Conservation (phyloP, 768 basidiomycete genomes). For the Kwoniella pini region DNA sequence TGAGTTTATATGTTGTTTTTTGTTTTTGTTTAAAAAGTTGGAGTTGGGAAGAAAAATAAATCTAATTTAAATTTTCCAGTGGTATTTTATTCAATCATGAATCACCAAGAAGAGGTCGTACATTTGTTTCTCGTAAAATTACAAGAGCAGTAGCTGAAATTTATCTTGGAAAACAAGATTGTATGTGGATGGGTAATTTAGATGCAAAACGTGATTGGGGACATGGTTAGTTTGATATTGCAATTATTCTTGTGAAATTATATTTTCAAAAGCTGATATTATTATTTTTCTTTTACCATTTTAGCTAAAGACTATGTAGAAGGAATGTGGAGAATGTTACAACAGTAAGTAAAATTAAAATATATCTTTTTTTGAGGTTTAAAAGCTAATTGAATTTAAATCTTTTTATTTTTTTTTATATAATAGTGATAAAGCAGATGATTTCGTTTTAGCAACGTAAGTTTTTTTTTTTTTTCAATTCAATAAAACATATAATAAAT, state of each 20-base stretch:
- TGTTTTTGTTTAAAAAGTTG: no score
- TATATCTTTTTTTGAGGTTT: neutral
- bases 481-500: no score
- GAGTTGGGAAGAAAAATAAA: no score
- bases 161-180: slow-evolving; percentile 78
- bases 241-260: neutral
- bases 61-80: slow-evolving; percentile 21
- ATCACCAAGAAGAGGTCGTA: slow-evolving; percentile 88
- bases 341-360: slow-evolving; percentile 64
- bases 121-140: slow-evolving; percentile 96
- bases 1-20: no score
- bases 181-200: slow-evolving; percentile 89
- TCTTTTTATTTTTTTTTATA: neutral
- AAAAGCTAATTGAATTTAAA: neutral
- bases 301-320: slow-evolving; percentile 71
- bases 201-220: slow-evolving; percentile 98
- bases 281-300: neutral
- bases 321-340: slow-evolving; percentile 97
- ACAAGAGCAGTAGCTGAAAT: slow-evolving; percentile 91
- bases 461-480: neutral
- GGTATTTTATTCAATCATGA: slow-evolving; percentile 99
- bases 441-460: slow-evolving; percentile 60
- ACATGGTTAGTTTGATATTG: slow-evolving; percentile 67
- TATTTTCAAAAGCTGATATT: slow-evolving; percentile 43
- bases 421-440: slow-evolving; percentile 63